Evolutionary conservation across 257 asterid species (phyloP).

Genomic region (Capsicum chinense): DNA sequence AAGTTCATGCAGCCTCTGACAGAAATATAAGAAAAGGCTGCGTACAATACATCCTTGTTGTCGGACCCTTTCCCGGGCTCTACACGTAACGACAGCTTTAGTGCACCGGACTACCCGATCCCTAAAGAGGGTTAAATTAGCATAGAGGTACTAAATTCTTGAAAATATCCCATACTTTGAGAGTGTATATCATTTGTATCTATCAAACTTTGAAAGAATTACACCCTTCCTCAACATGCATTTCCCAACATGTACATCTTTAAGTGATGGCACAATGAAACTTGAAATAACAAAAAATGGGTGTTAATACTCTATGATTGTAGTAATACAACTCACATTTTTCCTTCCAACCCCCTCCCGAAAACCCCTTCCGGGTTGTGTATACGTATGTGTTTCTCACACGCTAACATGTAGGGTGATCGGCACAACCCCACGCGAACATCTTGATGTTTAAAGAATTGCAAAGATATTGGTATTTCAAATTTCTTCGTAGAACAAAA

Average conservation of each 20-base stretch:
- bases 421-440: slow-evolving; percentile 30
- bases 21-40: no score
- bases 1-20: no score
- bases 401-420: not conserved
- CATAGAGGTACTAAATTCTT: no score
- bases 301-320: slow-evolving; percentile 40
- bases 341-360: slow-evolving; percentile 36
- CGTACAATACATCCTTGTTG: no score
- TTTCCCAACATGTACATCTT: slow-evolving; percentile 25
- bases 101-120: no score
- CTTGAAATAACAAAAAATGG: slow-evolving; percentile 34
- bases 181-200: no score
- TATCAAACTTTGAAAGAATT: not conserved
- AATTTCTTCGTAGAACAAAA: slow-evolving; percentile 74
- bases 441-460: slow-evolving; percentile 35
- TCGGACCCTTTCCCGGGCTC: no score
- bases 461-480: slow-evolving; percentile 42
- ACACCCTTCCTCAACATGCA: slow-evolving; percentile 1
- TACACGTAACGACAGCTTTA: no score
- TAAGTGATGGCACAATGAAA: slow-evolving; percentile 42
- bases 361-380: not conserved
- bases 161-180: no score
- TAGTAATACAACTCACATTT: slow-evolving; percentile 37
- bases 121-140: no score
- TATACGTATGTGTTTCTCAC: not conserved